These are phyloP conservation scores for Hawksworthiomyces lignivorus DNA, from an alignment of 2,329 filamentous ascomycete species.

Conservation along the genomic window DNA sequence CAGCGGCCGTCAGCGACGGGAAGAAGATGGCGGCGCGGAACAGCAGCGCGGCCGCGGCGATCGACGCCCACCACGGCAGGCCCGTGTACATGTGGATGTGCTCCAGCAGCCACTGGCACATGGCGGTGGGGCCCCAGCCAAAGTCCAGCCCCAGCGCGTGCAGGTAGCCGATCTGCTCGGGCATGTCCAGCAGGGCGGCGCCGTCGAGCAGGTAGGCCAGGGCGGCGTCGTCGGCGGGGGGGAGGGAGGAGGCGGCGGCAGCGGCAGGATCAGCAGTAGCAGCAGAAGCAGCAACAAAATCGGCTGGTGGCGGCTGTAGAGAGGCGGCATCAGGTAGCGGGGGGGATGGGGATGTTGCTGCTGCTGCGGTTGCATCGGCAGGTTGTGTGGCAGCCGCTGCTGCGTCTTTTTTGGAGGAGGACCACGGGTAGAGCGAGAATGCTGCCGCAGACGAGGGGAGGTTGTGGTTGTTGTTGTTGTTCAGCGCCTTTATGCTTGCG, in stretches of 20 bases:
- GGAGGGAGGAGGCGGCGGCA: constrained; percentile 16
- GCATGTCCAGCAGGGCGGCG: constrained; percentile 47
- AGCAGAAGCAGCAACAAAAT: neutral
- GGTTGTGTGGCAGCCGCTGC: neutral
- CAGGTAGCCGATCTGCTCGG: constrained; percentile 75
- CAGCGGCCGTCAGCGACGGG: constrained; percentile 53
- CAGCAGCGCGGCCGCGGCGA: constrained; percentile 56
- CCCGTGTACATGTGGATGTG: constrained; percentile 70
- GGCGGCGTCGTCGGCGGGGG: constrained; percentile 7
- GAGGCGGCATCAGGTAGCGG: constrained; percentile 9
- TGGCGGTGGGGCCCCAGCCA: constrained; percentile 68
- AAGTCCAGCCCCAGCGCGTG: constrained; percentile 78
- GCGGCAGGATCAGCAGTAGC: constrained; percentile 1
- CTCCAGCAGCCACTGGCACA: constrained; percentile 72
- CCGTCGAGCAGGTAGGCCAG: constrained; percentile 24
- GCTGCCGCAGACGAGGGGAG: constrained; percentile 10
- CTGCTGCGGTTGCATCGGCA: constrained; percentile 4
- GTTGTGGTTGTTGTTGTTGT: neutral
- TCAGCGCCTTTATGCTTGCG: no score
- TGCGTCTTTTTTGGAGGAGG: constrained; percentile 1
- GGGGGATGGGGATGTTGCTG: constrained; percentile 18
- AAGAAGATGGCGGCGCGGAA: constrained; percentile 61
- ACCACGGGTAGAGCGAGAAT: constrained; percentile 15
- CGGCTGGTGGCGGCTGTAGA: constrained; percentile 4
- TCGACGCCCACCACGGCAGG: constrained; percentile 75